Percentiles rank a stretch among this genome's conserved stretches.
These are phyloP conservation scores for Sclerotinia subarctica DNA, from an alignment of 2,329 filamentous ascomycete genomes.

Conservation along the genomic window DNA sequence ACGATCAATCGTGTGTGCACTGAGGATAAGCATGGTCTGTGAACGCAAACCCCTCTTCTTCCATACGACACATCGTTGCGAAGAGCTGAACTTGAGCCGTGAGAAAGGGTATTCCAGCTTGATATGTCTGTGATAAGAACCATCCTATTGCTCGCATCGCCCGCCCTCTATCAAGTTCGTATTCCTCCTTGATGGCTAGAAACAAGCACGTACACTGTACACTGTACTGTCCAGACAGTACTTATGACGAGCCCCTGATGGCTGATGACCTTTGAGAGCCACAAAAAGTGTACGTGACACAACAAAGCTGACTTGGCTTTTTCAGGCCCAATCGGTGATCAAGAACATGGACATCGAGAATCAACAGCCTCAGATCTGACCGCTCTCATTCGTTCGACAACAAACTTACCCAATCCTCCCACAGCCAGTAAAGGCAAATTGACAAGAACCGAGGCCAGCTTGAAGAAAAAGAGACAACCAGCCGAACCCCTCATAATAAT, in stretches of 20 bases:
- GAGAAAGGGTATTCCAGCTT: background rate
- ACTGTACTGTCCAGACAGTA: background rate
- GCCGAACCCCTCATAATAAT: slow-evolving; percentile 18
- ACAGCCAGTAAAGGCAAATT: background rate
- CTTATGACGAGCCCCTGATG: too few relatives aligned
- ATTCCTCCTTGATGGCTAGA: background rate
- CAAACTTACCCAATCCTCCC: background rate
- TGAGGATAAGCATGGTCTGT: slow-evolving; percentile 16
- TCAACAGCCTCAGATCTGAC: slow-evolving; percentile 9
- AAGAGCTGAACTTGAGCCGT: background rate
- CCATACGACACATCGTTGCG: background rate
- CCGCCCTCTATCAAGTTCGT: background rate
- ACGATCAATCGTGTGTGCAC: slow-evolving; percentile 7
- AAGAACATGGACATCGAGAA: background rate
- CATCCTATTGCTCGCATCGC: background rate
- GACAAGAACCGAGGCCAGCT: background rate
- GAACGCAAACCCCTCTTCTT: slow-evolving; percentile 19
- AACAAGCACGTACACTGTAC: background rate
- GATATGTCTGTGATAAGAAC: background rate
- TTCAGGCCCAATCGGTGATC: background rate
- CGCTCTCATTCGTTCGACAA: slow-evolving; percentile 6
- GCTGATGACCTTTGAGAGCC: background rate
- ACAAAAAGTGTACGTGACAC: slow-evolving; percentile 7
- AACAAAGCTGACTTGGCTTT: slow-evolving; percentile 1
- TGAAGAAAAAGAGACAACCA: background rate